phyloP scores from a whole-genome alignment of 768 basidiomycete species.

The Phanerochaete carnosa region DNA sequence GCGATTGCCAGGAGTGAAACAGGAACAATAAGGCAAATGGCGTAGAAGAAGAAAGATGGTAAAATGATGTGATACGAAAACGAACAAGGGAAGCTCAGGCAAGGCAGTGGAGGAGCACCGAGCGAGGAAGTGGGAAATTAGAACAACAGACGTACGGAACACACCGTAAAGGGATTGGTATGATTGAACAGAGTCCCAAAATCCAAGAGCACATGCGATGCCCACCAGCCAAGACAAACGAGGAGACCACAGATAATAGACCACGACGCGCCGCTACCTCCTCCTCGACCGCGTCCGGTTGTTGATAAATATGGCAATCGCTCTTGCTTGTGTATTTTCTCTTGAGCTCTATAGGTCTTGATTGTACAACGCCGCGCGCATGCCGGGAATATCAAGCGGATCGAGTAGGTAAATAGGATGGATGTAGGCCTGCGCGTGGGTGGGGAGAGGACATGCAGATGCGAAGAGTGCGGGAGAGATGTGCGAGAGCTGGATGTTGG shows the following conservation, averaged over 20 bases:
- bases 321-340: conserved; percentile 21
- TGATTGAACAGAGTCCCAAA: conserved; percentile 29
- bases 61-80: conserved; percentile 7
- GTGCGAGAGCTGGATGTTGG: conserved; percentile 39
- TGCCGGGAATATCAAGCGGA: conserved; percentile 11
- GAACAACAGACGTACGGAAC: conserved; percentile 16
- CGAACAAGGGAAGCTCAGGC: background rate
- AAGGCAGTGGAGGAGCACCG: conserved; percentile 2
- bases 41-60: conserved; percentile 8
- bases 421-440: conserved; percentile 8
- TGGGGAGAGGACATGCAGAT: conserved; percentile 21
- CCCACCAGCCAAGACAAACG: conserved; percentile 22
- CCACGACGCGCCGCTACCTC: conserved; percentile 23
- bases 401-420: conserved; percentile 2
- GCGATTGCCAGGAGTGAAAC: conserved; percentile 5
- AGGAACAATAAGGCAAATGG: background rate
- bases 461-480: conserved; percentile 16
- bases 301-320: conserved; percentile 23
- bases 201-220: conserved; percentile 39
- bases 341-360: conserved; percentile 19
- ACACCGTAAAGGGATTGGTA: conserved; percentile 5
- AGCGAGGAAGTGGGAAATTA: conserved; percentile 13
- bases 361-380: conserved; percentile 25
- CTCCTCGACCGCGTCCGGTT: conserved; percentile 20
- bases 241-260: conserved; percentile 28